phyloP scores from a whole-genome alignment of 768 basidiomycete genomes.

The Calocybe cyanea region DNA sequence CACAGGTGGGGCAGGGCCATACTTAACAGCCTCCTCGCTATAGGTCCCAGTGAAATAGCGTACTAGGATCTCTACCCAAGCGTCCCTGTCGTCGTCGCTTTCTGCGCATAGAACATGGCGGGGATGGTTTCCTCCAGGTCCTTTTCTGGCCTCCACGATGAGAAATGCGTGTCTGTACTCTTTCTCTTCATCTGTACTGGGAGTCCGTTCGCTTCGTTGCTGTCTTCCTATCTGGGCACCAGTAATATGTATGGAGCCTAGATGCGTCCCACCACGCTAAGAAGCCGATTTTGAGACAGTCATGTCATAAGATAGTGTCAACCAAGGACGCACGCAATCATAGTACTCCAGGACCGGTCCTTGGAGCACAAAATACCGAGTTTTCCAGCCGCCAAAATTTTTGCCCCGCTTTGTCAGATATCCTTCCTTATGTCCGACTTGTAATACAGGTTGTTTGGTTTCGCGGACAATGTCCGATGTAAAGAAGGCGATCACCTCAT shows the following conservation, averaged over 20 bases:
- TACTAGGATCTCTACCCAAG: conserved; percentile 93
- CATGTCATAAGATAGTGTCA: conserved; percentile 7
- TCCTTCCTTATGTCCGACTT: conserved; percentile 87
- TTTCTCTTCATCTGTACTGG: conserved; percentile 75
- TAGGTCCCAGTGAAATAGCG: conserved; percentile 82
- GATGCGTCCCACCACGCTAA: conserved; percentile 86
- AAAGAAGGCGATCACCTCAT: conserved; percentile 89
- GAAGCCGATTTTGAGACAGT: conserved; percentile 14
- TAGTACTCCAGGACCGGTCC: conserved; percentile 92
- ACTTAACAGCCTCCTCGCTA: conserved; percentile 59
- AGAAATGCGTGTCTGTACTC: conserved; percentile 97
- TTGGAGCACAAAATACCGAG: conserved; percentile 90
- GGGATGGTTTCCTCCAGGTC: conserved; percentile 62
- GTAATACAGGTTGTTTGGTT: conserved; percentile 70
- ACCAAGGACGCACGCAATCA: conserved; percentile 83
- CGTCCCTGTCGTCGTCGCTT: conserved; percentile 89
- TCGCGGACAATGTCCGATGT: conserved; percentile 84
- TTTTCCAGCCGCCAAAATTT: conserved; percentile 98
- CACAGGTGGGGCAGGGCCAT: conserved; percentile 26
- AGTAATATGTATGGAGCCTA: conserved; percentile 88
- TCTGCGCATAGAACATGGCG: conserved; percentile 96
- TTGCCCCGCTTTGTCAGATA: conserved; percentile 95
- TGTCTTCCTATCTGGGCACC: conserved; percentile 96
- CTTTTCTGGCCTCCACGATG: conserved; percentile 85
- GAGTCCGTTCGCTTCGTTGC: conserved; percentile 55